A percentile compares a stretch with the other conserved stretches of the same genome.
Conservation (phyloP, 495 filamentous ascomycete genomes). For the Aspergillus haitiensis region DNA sequence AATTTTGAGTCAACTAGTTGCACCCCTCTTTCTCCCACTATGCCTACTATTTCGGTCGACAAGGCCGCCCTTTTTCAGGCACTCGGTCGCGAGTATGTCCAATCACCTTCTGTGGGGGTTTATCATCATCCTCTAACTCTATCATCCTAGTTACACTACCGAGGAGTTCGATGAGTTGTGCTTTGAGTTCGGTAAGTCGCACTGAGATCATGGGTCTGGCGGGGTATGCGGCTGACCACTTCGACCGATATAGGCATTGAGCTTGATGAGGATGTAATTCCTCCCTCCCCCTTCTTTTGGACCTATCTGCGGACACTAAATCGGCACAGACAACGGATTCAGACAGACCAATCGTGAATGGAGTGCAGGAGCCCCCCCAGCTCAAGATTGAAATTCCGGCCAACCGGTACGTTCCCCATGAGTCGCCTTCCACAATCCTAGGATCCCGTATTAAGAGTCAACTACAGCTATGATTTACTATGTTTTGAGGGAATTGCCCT, state of each 20-base stretch:
- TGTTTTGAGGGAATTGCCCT: conserved; percentile 97
- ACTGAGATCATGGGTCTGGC: conserved; percentile 18
- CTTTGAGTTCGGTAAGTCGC: conserved; percentile 85
- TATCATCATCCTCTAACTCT: background rate
- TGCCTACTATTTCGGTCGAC: conserved; percentile 91
- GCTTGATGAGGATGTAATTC: conserved; percentile 83
- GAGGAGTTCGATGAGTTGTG: conserved; percentile 95
- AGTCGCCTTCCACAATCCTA: background rate
- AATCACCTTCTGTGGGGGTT: conserved; percentile 1
- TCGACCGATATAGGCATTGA: conserved; percentile 67
- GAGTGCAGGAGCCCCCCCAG: conserved; percentile 83
- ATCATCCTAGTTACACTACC: conserved; percentile 69
- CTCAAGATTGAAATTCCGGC: conserved; percentile 98
- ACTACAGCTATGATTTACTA: conserved; percentile 86
- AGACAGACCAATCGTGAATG: conserved; percentile 70
- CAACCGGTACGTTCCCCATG: conserved; percentile 61
- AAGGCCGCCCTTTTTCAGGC: conserved; percentile 94
- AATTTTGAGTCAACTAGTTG: conserved; percentile 16
- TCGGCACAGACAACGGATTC: conserved; percentile 63
- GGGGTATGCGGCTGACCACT: conserved; percentile 41
- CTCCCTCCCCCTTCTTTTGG: background rate
- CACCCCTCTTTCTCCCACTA: conserved; percentile 36
- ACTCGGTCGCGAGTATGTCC: conserved; percentile 77
- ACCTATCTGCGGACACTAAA: conserved; percentile 21
- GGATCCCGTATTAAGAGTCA: conserved; percentile 26